Conservation (phyloP, 495 filamentous ascomycete genomes). For the Penicillium bovifimosum region DNA sequence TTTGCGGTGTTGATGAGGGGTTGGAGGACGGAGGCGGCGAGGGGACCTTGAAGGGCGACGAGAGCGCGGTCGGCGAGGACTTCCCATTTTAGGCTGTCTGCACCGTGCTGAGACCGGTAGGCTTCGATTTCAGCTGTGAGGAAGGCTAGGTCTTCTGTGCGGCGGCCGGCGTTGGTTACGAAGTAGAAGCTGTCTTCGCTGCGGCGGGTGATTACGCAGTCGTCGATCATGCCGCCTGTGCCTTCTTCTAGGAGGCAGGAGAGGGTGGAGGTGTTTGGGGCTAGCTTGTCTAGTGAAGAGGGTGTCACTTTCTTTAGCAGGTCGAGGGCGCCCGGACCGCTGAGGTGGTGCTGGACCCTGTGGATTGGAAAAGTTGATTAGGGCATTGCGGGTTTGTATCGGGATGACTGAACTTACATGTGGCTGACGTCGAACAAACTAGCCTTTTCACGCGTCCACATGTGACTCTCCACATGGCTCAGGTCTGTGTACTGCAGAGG, state of each 20-base stretch:
- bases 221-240: slow-evolving; percentile 89
- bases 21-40: slow-evolving; percentile 59
- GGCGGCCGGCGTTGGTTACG: slow-evolving; percentile 92
- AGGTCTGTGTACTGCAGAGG: slow-evolving; percentile 79
- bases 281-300: slow-evolving; percentile 52
- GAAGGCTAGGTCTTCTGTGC: slow-evolving; percentile 78
- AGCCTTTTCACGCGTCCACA: slow-evolving; percentile 78
- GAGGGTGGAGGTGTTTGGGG: slow-evolving; percentile 62
- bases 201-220: slow-evolving; percentile 79
- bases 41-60: slow-evolving; percentile 84
- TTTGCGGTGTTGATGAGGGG: slow-evolving; percentile 44
- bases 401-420: slow-evolving; percentile 35
- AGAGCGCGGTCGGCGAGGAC: slow-evolving; percentile 62
- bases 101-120: slow-evolving; percentile 42
- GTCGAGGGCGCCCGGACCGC: slow-evolving; percentile 67
- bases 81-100: slow-evolving; percentile 58
- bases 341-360: slow-evolving; percentile 66
- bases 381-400: slow-evolving; percentile 5
- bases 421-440: slow-evolving; percentile 82
- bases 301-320: slow-evolving; percentile 82
- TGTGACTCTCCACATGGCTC: slow-evolving; percentile 71
- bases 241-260: slow-evolving; percentile 70
- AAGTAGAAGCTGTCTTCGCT: slow-evolving; percentile 72
- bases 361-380: slow-evolving; percentile 6
- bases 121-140: slow-evolving; percentile 56